A percentile compares a stretch with the other conserved stretches of the same genome.
Conservation (phyloP, 1,284 basidiomycete species). For the Cerrena zonata region DNA sequence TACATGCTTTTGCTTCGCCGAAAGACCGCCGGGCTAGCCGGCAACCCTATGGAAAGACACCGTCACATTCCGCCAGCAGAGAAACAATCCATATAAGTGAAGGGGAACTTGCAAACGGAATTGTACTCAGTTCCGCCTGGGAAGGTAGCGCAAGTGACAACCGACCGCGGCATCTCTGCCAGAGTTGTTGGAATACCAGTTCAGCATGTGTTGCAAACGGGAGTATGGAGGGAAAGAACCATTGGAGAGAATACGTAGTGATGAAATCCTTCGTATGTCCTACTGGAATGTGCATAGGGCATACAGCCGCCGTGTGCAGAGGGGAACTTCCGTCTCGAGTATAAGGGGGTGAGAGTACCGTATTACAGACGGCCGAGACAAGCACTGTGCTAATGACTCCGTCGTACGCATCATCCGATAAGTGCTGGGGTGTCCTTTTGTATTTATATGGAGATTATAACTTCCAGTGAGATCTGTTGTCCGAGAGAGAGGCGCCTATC, state of each 20-base stretch:
- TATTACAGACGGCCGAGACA: not conserved
- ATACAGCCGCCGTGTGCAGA: slow-evolving; percentile 1
- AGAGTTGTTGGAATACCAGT: not conserved
- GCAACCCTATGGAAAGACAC: slow-evolving; percentile 2
- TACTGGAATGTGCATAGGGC: not conserved
- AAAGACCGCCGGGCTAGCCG: slow-evolving; percentile 9
- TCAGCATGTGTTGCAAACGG: not conserved
- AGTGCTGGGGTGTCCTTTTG: not conserved
- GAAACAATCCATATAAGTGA: not conserved
- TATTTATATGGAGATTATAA: not conserved
- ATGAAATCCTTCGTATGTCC: slow-evolving; percentile 1
- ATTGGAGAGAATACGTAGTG: not conserved
- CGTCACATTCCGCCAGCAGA: slow-evolving; percentile 7
- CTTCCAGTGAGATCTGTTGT: not conserved
- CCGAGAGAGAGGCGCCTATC: slow-evolving; percentile 2
- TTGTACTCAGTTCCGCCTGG: not conserved
- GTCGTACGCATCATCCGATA: slow-evolving; percentile 2
- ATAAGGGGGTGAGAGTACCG: not conserved
- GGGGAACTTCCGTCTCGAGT: not conserved
- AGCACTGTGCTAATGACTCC: not conserved
- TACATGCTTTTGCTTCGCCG: slow-evolving; percentile 6
- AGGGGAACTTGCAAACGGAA: not conserved
- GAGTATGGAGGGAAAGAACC: not conserved
- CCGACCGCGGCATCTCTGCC: not conserved
- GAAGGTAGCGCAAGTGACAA: not conserved